These are phyloP conservation scores for Yarrowia galli DNA, from an alignment of 1,139 yeast genomes.

Conservation along the genomic window DNA sequence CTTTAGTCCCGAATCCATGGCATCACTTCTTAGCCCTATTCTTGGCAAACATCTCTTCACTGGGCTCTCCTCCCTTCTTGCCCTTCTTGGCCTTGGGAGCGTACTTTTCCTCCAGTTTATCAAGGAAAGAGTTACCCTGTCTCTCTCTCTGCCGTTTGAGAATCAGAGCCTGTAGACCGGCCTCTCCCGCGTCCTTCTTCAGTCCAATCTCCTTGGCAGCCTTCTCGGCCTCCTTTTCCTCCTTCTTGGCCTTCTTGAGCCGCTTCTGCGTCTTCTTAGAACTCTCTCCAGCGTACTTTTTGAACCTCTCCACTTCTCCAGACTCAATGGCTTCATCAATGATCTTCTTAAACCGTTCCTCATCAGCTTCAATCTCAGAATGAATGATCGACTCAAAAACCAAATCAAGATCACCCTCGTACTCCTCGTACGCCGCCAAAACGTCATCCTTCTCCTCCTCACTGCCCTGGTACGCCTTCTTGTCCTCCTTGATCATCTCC, in stretches of 20 bases:
- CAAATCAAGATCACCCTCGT: slow-evolving; percentile 72
- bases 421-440: slow-evolving; percentile 61
- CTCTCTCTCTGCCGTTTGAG: slow-evolving; percentile 49
- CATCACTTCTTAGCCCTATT: neutral
- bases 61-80: slow-evolving; percentile 46
- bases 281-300: slow-evolving; percentile 63
- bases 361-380: slow-evolving; percentile 66
- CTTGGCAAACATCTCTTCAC: slow-evolving; percentile 9
- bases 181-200: slow-evolving; percentile 51
- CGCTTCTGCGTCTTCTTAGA: slow-evolving; percentile 59
- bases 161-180: slow-evolving; percentile 44
- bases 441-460: slow-evolving; percentile 74
- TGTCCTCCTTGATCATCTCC: slow-evolving; percentile 78
- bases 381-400: slow-evolving; percentile 81
- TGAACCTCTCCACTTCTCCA: slow-evolving; percentile 52
- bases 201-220: slow-evolving; percentile 59
- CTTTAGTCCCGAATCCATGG: neutral
- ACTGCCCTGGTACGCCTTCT: slow-evolving; percentile 64
- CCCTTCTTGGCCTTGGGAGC: slow-evolving; percentile 49
- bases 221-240: slow-evolving; percentile 73
- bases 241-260: slow-evolving; percentile 62
- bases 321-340: slow-evolving; percentile 57
- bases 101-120: slow-evolving; percentile 64
- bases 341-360: slow-evolving; percentile 66
- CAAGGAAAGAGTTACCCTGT: slow-evolving; percentile 56